Percentiles rank a stretch among this genome's conserved stretches.
phyloP scores from a whole-genome alignment of 1,284 basidiomycete species.

The Limonomyces culmigenus region DNA sequence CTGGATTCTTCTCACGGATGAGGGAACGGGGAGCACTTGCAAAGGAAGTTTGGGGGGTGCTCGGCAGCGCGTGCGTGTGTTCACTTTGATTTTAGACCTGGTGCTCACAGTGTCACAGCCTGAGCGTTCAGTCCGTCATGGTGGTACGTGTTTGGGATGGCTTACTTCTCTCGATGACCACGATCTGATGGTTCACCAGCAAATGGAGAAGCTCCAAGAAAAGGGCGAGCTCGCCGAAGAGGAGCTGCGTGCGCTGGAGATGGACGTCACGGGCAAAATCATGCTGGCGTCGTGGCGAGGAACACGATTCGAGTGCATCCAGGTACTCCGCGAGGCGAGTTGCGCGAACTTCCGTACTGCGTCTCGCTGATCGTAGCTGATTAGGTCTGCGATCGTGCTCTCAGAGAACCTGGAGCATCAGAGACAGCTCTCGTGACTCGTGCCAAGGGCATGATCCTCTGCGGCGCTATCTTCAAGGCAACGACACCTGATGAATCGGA shows the following conservation, averaged over 20 bases:
- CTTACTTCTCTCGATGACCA: conserved; percentile 17
- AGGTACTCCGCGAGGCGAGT: conserved; percentile 50
- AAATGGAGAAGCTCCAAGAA: conserved; percentile 83
- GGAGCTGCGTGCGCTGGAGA: conserved; percentile 74
- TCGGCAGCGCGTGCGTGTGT: conserved; percentile 68
- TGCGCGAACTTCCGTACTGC: background rate
- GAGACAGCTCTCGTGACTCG: conserved; percentile 62
- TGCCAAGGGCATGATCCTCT: conserved; percentile 73
- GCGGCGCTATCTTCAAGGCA: conserved; percentile 77
- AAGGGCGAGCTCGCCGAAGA: conserved; percentile 79
- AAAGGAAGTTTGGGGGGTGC: conserved; percentile 89
- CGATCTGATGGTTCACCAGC: no score
- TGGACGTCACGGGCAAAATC: conserved; percentile 84
- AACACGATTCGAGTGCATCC: conserved; percentile 81
- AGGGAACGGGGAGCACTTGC: conserved; percentile 91
- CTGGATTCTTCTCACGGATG: conserved; percentile 85
- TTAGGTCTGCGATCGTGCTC: conserved; percentile 49
- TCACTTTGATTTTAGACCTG: conserved; percentile 3
- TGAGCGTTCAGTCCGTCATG: conserved; percentile 57
- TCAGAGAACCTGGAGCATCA: conserved; percentile 57
- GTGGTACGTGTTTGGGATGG: conserved; percentile 5
- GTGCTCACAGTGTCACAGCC: conserved; percentile 16
- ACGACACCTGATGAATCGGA: conserved; percentile 77
- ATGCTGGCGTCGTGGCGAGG: conserved; percentile 92
- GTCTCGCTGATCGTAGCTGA: background rate